A percentile compares a stretch with the other conserved stretches of the same genome.
Evolutionary conservation across 805 yeast species (phyloP).

Genomic region (Ascoidea tarda): DNA sequence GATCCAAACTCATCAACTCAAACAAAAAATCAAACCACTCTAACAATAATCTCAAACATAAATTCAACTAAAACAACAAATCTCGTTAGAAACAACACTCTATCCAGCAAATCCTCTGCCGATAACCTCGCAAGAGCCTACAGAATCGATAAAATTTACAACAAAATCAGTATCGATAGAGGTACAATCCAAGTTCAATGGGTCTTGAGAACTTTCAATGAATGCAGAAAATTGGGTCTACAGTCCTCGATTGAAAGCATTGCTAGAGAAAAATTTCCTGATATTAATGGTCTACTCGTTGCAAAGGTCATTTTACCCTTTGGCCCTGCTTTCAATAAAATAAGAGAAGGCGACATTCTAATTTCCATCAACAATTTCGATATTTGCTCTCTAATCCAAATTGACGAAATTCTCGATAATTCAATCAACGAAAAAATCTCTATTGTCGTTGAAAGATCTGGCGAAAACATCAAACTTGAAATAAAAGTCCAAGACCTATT

Average conservation of each 20-base stretch:
- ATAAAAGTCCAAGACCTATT: constrained; percentile 10
- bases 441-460: constrained; percentile 10
- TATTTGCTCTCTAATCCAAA: constrained; percentile 11
- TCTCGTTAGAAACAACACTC: not conserved
- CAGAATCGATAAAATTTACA: constrained; percentile 6
- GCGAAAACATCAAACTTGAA: constrained; percentile 10
- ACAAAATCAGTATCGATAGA: constrained; percentile 8
- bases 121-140: not conserved
- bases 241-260: constrained; percentile 11
- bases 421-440: constrained; percentile 7
- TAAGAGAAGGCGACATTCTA: constrained; percentile 11
- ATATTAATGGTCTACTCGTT: constrained; percentile 11
- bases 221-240: constrained; percentile 10
- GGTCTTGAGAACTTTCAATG: constrained; percentile 11
- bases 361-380: constrained; percentile 11
- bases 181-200: constrained; percentile 12
- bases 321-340: constrained; percentile 10
- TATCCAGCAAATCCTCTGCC: constrained; percentile 1
- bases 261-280: constrained; percentile 12
- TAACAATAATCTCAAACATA: constrained; percentile 8
- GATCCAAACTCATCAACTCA: constrained; percentile 1
- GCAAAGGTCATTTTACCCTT: constrained; percentile 11
- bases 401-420: constrained; percentile 11
- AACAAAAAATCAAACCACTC: constrained; percentile 9
- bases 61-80: constrained; percentile 1